phyloP scores from a whole-genome alignment of 305 asterid genomes.

The Solanum hybrid region DNA sequence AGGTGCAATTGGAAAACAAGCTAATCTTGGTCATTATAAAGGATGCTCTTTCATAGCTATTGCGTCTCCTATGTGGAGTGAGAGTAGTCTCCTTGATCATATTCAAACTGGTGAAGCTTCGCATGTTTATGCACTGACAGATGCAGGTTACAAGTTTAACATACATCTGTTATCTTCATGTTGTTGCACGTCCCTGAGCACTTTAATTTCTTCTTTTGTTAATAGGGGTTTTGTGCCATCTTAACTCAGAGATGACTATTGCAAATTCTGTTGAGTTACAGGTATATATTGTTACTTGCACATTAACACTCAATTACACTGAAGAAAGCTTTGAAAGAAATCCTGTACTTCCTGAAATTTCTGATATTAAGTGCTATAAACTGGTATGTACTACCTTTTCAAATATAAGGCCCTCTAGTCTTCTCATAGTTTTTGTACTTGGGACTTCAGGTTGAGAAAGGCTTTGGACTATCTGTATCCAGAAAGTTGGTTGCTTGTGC shows the following conservation, averaged over 20 bases:
- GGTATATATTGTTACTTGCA: conserved; percentile 22
- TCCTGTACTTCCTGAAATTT: not conserved
- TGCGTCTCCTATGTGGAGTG: conserved; percentile 22
- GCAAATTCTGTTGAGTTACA: conserved; percentile 43
- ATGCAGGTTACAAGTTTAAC: conserved; percentile 32
- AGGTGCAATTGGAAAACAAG: conserved; percentile 26
- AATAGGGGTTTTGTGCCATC: conserved; percentile 48
- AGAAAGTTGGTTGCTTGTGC: conserved; percentile 56
- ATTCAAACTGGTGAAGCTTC: conserved; percentile 23
- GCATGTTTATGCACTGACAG: conserved; percentile 52
- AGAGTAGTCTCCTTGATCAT: conserved; percentile 13
- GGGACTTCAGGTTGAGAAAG: conserved; percentile 51
- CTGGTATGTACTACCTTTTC: not conserved
- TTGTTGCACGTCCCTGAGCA: not conserved
- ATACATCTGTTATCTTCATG: not conserved
- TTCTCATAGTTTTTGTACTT: not conserved
- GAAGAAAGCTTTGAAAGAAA: not conserved
- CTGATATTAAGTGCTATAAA: not conserved
- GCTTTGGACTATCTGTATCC: conserved; percentile 51
- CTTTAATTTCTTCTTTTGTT: conserved; percentile 2
- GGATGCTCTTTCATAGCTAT: conserved; percentile 46
- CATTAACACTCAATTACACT: not conserved
- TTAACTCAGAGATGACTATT: conserved; percentile 31
- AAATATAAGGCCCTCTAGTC: not conserved
- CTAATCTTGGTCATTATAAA: conserved; percentile 32